These are phyloP conservation scores for Phaffia tasmanica DNA, from an alignment of 768 basidiomycete species.

Conservation along the genomic window DNA sequence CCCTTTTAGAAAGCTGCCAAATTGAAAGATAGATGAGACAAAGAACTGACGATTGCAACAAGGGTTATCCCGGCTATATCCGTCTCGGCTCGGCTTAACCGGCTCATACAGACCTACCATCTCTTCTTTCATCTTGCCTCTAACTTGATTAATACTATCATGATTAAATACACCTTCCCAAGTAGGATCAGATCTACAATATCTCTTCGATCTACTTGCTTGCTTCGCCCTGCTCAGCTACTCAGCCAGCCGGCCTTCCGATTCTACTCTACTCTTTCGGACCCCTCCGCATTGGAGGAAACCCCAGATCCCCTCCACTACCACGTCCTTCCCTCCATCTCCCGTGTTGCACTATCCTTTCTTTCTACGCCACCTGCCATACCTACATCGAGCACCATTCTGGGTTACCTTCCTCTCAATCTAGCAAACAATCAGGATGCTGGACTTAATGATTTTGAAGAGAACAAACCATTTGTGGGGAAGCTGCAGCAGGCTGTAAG, in stretches of 20 bases:
- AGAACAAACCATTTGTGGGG: slow-evolving; percentile 12
- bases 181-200: too few species aligned
- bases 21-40: too few species aligned
- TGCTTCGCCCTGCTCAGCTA: too few species aligned
- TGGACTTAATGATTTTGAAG: slow-evolving; percentile 7
- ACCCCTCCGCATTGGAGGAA: not conserved
- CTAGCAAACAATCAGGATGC: not conserved
- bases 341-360: slow-evolving; percentile 17
- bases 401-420: slow-evolving; percentile 16
- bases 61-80: too few species aligned
- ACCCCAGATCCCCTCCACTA: slow-evolving; percentile 17
- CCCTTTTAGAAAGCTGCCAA: too few species aligned
- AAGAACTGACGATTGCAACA: too few species aligned
- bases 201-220: too few species aligned
- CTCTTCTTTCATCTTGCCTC: too few species aligned
- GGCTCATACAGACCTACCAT: too few species aligned
- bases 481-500: slow-evolving; percentile 7
- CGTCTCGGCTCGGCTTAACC: too few species aligned
- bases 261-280: slow-evolving; percentile 4
- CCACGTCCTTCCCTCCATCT: slow-evolving; percentile 13
- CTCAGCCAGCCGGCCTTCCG: not conserved
- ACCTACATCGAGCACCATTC: not conserved
- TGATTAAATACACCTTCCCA: too few species aligned
- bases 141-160: too few species aligned
- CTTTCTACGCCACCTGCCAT: slow-evolving; percentile 5